A percentile compares a stretch with the other conserved stretches of the same genome.
Evolutionary conservation across 495 filamentous ascomycete genomes (phyloP).

Genomic region (Aspergillus steynii): DNA sequence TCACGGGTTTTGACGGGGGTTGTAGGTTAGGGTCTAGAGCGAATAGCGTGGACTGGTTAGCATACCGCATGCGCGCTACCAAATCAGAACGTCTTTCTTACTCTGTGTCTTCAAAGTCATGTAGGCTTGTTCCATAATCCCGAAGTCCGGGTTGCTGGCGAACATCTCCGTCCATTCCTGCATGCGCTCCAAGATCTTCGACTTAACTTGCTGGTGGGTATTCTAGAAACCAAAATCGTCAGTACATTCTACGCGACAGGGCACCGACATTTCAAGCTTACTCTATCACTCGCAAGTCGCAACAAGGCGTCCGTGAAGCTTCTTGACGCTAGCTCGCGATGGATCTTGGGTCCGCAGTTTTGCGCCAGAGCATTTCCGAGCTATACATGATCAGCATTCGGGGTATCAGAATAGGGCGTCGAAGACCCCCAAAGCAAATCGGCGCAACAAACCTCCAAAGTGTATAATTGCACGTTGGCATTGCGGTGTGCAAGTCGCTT

Average conservation of each 20-base stretch:
- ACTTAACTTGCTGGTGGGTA: conserved; percentile 94
- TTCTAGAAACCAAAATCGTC: conserved; percentile 50
- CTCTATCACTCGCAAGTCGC: conserved; percentile 83
- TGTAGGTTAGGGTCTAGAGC: conserved; percentile 83
- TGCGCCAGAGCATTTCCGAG: conserved; percentile 93
- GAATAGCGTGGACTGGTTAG: conserved; percentile 9
- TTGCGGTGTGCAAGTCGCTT: conserved; percentile 95
- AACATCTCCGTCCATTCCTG: conserved; percentile 97
- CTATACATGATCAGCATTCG: conserved; percentile 24
- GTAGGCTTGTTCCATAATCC: conserved; percentile 97
- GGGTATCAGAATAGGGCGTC: not conserved
- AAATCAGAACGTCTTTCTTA: conserved; percentile 30
- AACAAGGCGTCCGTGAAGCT: conserved; percentile 95
- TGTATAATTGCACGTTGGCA: conserved; percentile 99
- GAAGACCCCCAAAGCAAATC: not conserved
- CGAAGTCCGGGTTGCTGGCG: conserved; percentile 82
- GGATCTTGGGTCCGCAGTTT: conserved; percentile 89
- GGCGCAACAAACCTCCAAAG: conserved; percentile 70
- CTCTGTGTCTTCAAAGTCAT: conserved; percentile 80
- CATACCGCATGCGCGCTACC: not conserved
- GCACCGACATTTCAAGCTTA: conserved; percentile 25
- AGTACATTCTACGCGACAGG: not conserved
- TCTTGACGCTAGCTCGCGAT: conserved; percentile 88
- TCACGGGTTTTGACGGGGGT: conserved; percentile 88
- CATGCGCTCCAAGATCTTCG: conserved; percentile 96